Evolutionary conservation across 2,329 filamentous ascomycete genomes (phyloP).

Genomic region (Ophidiomyces ophidiicola): DNA sequence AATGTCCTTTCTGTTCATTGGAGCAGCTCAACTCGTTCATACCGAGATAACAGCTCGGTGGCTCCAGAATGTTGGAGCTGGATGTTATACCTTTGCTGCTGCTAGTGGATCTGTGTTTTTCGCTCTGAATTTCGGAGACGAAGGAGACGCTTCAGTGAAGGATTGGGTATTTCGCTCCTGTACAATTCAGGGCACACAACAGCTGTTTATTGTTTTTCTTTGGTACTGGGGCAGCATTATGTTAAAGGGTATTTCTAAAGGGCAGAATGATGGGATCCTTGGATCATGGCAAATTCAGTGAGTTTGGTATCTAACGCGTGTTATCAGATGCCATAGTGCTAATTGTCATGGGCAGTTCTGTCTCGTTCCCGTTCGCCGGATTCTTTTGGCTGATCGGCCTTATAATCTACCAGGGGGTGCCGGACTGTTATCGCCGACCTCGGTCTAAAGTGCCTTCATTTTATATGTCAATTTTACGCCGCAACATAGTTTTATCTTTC

Average conservation of each 20-base stretch:
- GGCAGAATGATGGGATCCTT: slow-evolving; percentile 18
- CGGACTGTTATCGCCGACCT: slow-evolving; percentile 53
- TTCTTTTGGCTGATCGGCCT: slow-evolving; percentile 46
- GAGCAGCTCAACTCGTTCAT: slow-evolving; percentile 45
- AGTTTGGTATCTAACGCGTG: slow-evolving; percentile 12
- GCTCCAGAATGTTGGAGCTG: slow-evolving; percentile 51
- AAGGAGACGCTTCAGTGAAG: slow-evolving; percentile 50
- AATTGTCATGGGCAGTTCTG: slow-evolving; percentile 29
- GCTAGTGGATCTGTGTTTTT: slow-evolving; percentile 54
- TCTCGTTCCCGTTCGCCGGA: slow-evolving; percentile 47
- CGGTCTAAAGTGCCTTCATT: slow-evolving; percentile 54
- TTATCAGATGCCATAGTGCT: background rate
- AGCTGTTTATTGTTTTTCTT: slow-evolving; percentile 51
- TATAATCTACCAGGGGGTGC: slow-evolving; percentile 49
- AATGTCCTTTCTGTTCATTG: slow-evolving; percentile 17
- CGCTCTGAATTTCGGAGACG: slow-evolving; percentile 54
- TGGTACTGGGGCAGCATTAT: slow-evolving; percentile 55
- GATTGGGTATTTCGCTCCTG: slow-evolving; percentile 57
- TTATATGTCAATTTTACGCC: slow-evolving; percentile 48
- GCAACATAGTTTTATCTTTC: slow-evolving; percentile 57
- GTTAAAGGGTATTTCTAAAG: slow-evolving; percentile 34
- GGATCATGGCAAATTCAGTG: slow-evolving; percentile 33
- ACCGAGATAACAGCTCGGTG: slow-evolving; percentile 35
- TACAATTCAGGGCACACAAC: slow-evolving; percentile 54
- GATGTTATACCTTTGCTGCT: slow-evolving; percentile 50